Conservation (phyloP, 1,284 basidiomycete species). For the Puccinia coronata region DNA sequence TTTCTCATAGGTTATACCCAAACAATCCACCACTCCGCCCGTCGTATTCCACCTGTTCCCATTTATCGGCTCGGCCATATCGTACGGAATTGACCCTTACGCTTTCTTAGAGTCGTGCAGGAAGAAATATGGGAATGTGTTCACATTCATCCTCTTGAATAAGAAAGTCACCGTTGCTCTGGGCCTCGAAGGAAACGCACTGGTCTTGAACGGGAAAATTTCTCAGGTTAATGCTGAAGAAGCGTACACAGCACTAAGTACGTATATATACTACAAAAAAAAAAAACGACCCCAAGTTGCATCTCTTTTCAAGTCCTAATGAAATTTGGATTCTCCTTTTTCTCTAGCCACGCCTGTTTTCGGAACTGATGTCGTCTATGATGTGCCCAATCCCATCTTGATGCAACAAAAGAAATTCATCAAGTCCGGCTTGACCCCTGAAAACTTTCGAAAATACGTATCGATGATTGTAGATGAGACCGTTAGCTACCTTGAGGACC, state of each 20-base stretch:
- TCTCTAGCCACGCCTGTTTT: slow-evolving; percentile 64
- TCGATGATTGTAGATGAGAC: slow-evolving; percentile 83
- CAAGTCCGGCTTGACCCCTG: slow-evolving; percentile 87
- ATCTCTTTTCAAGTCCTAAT: not conserved
- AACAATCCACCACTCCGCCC: slow-evolving; percentile 64
- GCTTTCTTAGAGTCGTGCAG: slow-evolving; percentile 73
- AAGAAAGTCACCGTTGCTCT: slow-evolving; percentile 87
- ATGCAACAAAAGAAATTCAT: slow-evolving; percentile 99
- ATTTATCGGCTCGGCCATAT: slow-evolving; percentile 70
- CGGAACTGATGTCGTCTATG: slow-evolving; percentile 96
- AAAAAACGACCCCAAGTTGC: slow-evolving; percentile 68
- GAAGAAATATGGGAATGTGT: slow-evolving; percentile 80
- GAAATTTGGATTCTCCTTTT: not conserved
- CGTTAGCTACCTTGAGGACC: slow-evolving; percentile 60
- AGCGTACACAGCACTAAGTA: slow-evolving; percentile 70
- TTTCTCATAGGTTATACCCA: slow-evolving; percentile 48
- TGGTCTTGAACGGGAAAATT: slow-evolving; percentile 90
- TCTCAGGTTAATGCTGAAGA: slow-evolving; percentile 92
- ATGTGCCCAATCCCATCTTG: slow-evolving; percentile 90
- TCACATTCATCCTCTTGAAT: slow-evolving; percentile 89
- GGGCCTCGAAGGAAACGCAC: slow-evolving; percentile 88
- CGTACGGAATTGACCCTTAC: slow-evolving; percentile 78
- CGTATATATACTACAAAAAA: slow-evolving; percentile 74
- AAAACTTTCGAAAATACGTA: slow-evolving; percentile 88
- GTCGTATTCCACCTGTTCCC: slow-evolving; percentile 78